Base-by-base conservation (phyloP, 768 basidiomycete genomes). In the Xerocomellus intermedius region DNA sequence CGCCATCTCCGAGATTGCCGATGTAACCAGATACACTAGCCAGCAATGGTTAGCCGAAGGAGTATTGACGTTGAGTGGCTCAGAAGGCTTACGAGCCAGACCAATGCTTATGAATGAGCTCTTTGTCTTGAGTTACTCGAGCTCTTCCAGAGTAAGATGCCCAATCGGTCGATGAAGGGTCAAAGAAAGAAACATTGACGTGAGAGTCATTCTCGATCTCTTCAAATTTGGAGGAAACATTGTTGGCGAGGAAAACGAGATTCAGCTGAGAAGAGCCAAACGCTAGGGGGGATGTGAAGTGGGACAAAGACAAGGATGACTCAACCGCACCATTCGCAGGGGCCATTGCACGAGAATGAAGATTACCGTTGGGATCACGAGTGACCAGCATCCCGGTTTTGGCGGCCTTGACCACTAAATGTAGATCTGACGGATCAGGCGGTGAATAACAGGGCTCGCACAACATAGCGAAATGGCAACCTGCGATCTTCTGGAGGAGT, bases 341-440 rank as follows among this genome's bases (percentile, higher is more conserved):
- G 16, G 80, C 77, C 93, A 95, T 94, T 24, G 86, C 86, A 52
- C 92, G 81, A 8, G 90, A 83, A 69, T 94, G 92, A 21, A 95
- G 70, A 41, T 80, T 74, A 1, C 90, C 91, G 51, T 82, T 76
- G 14, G 78, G 65, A 17, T 83, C 79, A 36, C 87, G 85, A 14
- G 89, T 91, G 10, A 89, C 88, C 19, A 94, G 73, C 86, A 94
- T 91, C 49, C 86, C 88, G 0, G 81, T 84, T 62, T 82, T 77
- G 9, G 85, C 83, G 1, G 75, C 72, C 54, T 83, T 80, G 51
- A 92, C 67, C 53, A 94, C 82, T 24, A 75, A 74, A 57, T 86
- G 83, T 30, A 92, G 78, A 49, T 78, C 87, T 87, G 48, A 35
- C 12, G 28, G 17, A 22, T 2, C 1, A n/a, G 10, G 41, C 5